Conservation (phyloP, 78 protist genomes). For the Dictyostelium brefeldianum region DNA sequence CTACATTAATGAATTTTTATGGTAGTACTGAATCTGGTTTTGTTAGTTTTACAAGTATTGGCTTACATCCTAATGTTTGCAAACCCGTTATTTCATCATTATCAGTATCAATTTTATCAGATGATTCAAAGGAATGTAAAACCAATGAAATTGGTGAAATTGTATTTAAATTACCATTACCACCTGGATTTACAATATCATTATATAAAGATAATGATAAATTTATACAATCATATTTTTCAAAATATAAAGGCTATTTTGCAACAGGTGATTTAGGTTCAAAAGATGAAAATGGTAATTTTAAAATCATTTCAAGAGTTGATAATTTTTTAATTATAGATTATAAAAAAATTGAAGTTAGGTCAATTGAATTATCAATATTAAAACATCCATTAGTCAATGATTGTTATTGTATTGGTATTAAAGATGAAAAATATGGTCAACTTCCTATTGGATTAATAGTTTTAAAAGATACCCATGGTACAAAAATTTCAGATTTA, state of each 20-base stretch:
- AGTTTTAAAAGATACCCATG: not conserved
- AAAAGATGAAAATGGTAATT: slow-evolving; percentile 52
- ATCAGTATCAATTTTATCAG: not conserved
- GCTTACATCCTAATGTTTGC: too few relatives aligned
- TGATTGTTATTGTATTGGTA: not conserved
- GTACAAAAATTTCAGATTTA: not conserved
- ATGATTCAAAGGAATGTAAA: not conserved
- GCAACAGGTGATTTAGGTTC: slow-evolving; percentile 89
- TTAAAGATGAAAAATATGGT: not conserved
- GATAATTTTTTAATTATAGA: slow-evolving; percentile 93
- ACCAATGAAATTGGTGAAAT: slow-evolving; percentile 65
- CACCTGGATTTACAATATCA: slow-evolving; percentile 78
- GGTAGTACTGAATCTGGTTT: not conserved
- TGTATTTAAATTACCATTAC: slow-evolving; percentile 81
- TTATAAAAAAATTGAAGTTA: slow-evolving; percentile 89
- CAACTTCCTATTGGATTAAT: not conserved
- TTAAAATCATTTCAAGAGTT: slow-evolving; percentile 81
- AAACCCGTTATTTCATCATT: not conserved
- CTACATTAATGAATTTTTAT: not conserved
- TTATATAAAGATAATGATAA: slow-evolving; percentile 74
- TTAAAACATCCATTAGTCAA: slow-evolving; percentile 72
- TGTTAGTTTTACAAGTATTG: not conserved
- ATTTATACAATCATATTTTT: slow-evolving; percentile 38
- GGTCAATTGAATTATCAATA: slow-evolving; percentile 88
- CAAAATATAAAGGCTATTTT: slow-evolving; percentile 54